Conservation (phyloP, 805 yeast genomes). For the Candida pseudoglaebosa region DNA sequence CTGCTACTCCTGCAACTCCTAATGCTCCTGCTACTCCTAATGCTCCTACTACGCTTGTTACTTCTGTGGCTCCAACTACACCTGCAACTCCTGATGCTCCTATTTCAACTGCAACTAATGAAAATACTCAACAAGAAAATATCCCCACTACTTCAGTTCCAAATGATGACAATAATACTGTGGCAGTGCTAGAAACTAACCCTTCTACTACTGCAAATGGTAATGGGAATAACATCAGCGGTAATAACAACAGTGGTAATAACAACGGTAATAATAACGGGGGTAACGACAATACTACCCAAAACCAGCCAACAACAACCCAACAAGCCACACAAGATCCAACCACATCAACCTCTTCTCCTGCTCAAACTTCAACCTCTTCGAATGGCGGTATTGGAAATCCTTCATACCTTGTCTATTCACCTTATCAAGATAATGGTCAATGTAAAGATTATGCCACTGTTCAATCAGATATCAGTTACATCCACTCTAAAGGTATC, state of each 20-base stretch:
- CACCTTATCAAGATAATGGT: conserved; percentile 71
- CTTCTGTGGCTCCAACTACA: conserved; percentile 12
- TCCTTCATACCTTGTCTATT: conserved; percentile 66
- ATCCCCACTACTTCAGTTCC: background rate
- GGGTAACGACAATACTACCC: conserved; percentile 6
- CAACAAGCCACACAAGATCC: conserved; percentile 30
- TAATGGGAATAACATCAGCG: background rate
- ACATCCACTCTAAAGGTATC: conserved; percentile 61
- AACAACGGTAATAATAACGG: background rate
- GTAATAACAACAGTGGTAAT: background rate
- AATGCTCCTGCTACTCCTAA: conserved; percentile 17
- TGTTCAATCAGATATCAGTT: conserved; percentile 55
- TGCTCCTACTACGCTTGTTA: conserved; percentile 8
- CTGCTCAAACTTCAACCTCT: conserved; percentile 8
- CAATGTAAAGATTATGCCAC: conserved; percentile 58
- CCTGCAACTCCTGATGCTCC: conserved; percentile 6
- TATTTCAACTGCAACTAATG: conserved; percentile 11
- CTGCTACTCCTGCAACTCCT: conserved; percentile 14
- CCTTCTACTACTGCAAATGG: conserved; percentile 5
- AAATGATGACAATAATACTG: background rate
- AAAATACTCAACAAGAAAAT: background rate
- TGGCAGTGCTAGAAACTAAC: background rate
- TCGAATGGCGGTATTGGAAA: conserved; percentile 20
- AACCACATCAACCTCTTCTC: conserved; percentile 10
- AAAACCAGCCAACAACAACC: conserved; percentile 9